phyloP scores from a whole-genome alignment of 192 early-diverging fungal genomes.

The Thoreauomyces humboldtii region DNA sequence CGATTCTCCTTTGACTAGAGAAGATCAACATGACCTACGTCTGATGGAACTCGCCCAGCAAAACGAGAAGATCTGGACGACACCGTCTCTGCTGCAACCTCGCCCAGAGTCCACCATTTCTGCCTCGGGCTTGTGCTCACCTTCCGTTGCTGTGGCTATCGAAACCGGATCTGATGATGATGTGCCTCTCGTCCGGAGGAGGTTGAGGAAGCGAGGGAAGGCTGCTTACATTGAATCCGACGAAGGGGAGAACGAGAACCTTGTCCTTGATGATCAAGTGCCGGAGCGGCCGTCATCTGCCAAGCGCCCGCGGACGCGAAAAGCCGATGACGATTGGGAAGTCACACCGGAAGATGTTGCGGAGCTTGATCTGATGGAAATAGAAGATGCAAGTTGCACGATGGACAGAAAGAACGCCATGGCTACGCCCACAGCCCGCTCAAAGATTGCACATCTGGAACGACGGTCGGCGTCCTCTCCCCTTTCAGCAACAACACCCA shows the following conservation, averaged over 20 bases:
- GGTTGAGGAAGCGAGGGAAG: constrained; percentile 20
- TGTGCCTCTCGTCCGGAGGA: constrained; percentile 12
- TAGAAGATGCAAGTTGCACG: neutral
- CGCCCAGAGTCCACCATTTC: neutral
- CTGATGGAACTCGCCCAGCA: neutral
- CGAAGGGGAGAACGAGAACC: constrained; percentile 11
- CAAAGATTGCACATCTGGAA: neutral
- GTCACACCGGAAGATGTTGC: neutral
- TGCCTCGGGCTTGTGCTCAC: neutral
- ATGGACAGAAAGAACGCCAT: neutral
- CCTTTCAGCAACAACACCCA: constrained; percentile 6
- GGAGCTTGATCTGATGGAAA: neutral
- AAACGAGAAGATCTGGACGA: neutral
- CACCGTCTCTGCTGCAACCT: neutral
- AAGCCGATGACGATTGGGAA: constrained; percentile 17
- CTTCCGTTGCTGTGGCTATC: neutral
- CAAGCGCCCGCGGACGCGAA: constrained; percentile 1
- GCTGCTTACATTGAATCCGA: constrained; percentile 7
- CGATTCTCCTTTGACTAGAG: too few relatives aligned
- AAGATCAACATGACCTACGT: neutral
- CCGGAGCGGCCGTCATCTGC: neutral
- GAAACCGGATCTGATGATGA: neutral
- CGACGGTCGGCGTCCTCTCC: constrained; percentile 1
- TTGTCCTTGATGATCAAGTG: neutral
- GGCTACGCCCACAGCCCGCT: neutral